phyloP scores from a whole-genome alignment of 2,329 filamentous ascomycete species.

The Penicillium frequentans region DNA sequence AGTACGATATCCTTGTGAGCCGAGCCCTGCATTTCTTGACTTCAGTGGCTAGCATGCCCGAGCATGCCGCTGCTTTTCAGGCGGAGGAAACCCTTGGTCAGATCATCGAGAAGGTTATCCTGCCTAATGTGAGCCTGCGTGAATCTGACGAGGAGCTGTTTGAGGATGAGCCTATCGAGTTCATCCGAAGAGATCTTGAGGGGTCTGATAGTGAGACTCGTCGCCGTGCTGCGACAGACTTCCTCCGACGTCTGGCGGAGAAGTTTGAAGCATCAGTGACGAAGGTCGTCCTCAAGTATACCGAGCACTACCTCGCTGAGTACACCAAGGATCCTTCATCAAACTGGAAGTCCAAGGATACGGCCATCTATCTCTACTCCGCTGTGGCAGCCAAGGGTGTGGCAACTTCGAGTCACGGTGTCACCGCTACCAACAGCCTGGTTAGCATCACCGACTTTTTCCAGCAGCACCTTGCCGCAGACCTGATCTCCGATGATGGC shows the following conservation, averaged over 20 bases:
- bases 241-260: conserved; percentile 82
- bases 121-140: conserved; percentile 87
- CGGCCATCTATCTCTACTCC: conserved; percentile 93
- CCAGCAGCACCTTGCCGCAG: conserved; percentile 85
- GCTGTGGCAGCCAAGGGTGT: conserved; percentile 90
- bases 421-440: conserved; percentile 82
- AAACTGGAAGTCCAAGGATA: conserved; percentile 98
- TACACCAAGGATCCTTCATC: conserved; percentile 66
- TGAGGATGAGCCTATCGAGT: conserved; percentile 98
- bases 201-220: conserved; percentile 95
- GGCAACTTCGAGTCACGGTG: conserved; percentile 82
- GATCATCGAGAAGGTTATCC: conserved; percentile 91
- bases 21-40: conserved; percentile 93
- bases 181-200: conserved; percentile 91
- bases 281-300: conserved; percentile 81
- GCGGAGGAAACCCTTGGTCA: conserved; percentile 75
- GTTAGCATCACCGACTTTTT: conserved; percentile 95
- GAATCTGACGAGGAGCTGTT: conserved; percentile 95
- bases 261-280: conserved; percentile 86
- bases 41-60: conserved; percentile 73
- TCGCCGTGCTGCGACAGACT: conserved; percentile 89
- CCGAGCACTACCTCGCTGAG: conserved; percentile 75
- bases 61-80: conserved; percentile 84
- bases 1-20: conserved; percentile 93
- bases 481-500: conserved; percentile 69